Conservation (phyloP, 495 filamentous ascomycete species). For the Aspergillus egyptiacus region DNA sequence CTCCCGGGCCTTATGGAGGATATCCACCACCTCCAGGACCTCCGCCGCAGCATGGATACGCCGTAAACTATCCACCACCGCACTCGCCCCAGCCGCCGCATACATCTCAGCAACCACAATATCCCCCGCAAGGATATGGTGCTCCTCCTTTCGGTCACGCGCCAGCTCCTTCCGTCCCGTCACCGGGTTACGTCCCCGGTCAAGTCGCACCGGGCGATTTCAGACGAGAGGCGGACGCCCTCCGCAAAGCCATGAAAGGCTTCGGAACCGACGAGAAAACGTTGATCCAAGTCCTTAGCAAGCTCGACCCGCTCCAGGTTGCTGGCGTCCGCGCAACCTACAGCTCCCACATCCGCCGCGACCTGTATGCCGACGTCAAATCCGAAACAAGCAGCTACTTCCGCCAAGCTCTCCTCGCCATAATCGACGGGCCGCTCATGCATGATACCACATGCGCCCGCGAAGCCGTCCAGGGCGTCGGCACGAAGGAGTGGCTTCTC, state of each 20-base stretch:
- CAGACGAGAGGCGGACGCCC: constrained; percentile 55
- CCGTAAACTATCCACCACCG: constrained; percentile 3
- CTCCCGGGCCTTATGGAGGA: neutral
- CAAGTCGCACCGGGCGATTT: constrained; percentile 61
- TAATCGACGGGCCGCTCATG: constrained; percentile 70
- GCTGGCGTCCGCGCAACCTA: constrained; percentile 62
- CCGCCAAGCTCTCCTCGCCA: constrained; percentile 58
- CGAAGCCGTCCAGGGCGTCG: constrained; percentile 65
- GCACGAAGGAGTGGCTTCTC: constrained; percentile 79
- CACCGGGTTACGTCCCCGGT: constrained; percentile 55
- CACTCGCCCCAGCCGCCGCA: constrained; percentile 15
- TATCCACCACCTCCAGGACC: constrained; percentile 12
- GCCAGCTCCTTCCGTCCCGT: constrained; percentile 45
- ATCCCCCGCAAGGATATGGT: neutral
- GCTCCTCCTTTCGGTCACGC: neutral
- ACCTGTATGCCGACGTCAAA: constrained; percentile 67
- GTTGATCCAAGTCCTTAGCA: constrained; percentile 59
- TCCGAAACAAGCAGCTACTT: constrained; percentile 72
- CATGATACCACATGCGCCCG: constrained; percentile 61
- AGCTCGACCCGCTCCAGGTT: constrained; percentile 67
- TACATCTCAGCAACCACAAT: constrained; percentile 12
- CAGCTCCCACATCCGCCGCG: constrained; percentile 50
- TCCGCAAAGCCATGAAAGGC: constrained; percentile 84
- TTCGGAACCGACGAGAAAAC: constrained; percentile 80
- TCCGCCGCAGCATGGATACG: neutral